Percentiles rank a stretch among this genome's conserved stretches.
Conservation (phyloP, 345 rosid species). For the Bruguiera gymnorhiza region DNA sequence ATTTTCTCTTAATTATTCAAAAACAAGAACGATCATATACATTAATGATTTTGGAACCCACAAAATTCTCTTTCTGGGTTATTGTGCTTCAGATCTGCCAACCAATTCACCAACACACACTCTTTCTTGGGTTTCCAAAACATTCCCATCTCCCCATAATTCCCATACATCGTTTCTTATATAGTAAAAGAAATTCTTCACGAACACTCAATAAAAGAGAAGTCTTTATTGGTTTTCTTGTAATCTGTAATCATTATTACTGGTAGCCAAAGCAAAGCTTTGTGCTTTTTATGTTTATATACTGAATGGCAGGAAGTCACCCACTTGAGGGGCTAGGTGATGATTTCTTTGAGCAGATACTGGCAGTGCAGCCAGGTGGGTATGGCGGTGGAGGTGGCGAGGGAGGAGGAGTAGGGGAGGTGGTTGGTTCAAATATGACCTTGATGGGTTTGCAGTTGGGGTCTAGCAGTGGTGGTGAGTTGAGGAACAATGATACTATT, state of each 20-base stretch:
- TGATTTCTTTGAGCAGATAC: conserved; percentile 73
- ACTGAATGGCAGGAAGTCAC: conserved; percentile 51
- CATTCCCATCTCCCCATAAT: background rate
- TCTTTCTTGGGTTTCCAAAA: conserved; percentile 20
- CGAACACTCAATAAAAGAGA: too few relatives aligned
- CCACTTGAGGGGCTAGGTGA: conserved; percentile 52
- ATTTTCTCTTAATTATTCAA: background rate
- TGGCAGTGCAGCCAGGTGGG: conserved; percentile 45
- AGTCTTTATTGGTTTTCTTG: too few relatives aligned
- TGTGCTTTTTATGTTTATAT: too few relatives aligned
- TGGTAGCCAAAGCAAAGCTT: too few relatives aligned
- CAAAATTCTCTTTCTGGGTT: conserved; percentile 20
- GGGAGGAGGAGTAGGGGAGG: conserved; percentile 19
- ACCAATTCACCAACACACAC: conserved; percentile 43
- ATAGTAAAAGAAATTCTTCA: too few relatives aligned
- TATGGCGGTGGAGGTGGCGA: conserved; percentile 31
- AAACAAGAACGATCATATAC: background rate
- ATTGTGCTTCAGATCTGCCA: conserved; percentile 41
- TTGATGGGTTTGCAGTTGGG: conserved; percentile 57
- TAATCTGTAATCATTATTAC: too few relatives aligned
- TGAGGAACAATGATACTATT: conserved; percentile 7
- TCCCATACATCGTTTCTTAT: background rate
- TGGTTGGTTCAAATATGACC: conserved; percentile 32
- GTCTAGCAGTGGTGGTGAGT: conserved; percentile 29
- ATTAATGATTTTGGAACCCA: conserved; percentile 31